Conservation (phyloP, 345 rosid species). For the Lepidium africanum region DNA sequence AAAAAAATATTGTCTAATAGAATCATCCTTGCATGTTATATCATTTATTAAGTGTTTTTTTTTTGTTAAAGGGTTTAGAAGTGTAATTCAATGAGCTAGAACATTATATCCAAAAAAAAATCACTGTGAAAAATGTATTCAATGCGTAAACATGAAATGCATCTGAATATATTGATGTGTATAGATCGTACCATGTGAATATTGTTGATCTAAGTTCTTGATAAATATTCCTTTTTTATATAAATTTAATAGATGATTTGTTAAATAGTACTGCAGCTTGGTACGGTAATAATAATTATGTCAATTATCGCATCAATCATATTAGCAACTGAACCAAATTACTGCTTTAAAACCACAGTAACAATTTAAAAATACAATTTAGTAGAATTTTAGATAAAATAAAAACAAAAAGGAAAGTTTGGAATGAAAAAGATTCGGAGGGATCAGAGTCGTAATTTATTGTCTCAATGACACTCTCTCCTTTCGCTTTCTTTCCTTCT, state of each 20-base stretch:
- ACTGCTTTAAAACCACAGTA: conserved; percentile 1
- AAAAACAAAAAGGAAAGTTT: neutral
- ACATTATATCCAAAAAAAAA: too few relatives aligned
- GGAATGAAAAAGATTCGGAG: conserved; percentile 20
- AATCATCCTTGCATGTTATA: neutral
- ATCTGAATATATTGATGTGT: neutral
- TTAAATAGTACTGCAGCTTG: too few relatives aligned
- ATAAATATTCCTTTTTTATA: neutral
- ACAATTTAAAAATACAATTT: neutral
- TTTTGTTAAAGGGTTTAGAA: too few relatives aligned
- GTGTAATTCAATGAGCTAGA: too few relatives aligned
- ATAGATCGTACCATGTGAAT: neutral
- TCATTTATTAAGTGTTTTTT: too few relatives aligned
- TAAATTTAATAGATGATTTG: neutral
- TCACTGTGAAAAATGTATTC: too few relatives aligned
- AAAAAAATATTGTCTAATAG: neutral
- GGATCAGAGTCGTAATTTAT: conserved; percentile 7
- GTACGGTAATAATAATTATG: conserved; percentile 5
- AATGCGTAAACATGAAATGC: too few relatives aligned
- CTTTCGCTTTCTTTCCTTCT: conserved; percentile 42
- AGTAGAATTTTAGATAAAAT: neutral
- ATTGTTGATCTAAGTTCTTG: neutral
- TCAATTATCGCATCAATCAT: conserved; percentile 27
- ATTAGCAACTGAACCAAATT: conserved; percentile 4
- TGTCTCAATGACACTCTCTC: conserved; percentile 43